A percentile compares a stretch with the other conserved stretches of the same genome.
These are phyloP conservation scores for Monilinia vaccinii-corymbosi DNA, from an alignment of 2,329 filamentous ascomycete genomes.

Conservation along the genomic window DNA sequence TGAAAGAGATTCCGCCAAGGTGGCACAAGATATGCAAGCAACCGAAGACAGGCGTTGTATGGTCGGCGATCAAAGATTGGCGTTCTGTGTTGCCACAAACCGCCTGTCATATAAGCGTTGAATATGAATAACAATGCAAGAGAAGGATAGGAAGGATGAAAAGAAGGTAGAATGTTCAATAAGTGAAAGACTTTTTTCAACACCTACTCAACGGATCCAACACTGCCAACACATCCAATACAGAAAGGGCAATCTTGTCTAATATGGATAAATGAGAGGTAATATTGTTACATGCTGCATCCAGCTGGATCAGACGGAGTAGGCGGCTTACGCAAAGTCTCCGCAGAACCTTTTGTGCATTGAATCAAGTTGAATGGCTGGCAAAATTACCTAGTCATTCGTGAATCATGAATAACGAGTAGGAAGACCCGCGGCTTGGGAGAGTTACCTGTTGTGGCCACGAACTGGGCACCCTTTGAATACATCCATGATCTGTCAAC, in stretches of 20 bases:
- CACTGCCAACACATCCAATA: background rate
- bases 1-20: background rate
- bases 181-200: background rate
- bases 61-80: constrained; percentile 8
- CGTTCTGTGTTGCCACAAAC: background rate
- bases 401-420: background rate
- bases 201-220: background rate
- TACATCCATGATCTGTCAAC: background rate
- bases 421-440: background rate
- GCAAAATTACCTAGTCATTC: background rate
- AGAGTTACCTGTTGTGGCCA: background rate
- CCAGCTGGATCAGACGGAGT: background rate
- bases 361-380: background rate
- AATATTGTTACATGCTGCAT: background rate
- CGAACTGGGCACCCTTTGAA: background rate
- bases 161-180: background rate
- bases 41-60: constrained; percentile 1
- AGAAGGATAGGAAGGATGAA: background rate
- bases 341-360: constrained; percentile 1
- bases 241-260: background rate
- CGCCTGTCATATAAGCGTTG: background rate
- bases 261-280: background rate
- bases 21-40: constrained; percentile 4
- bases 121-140: background rate
- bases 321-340: background rate